A percentile compares a stretch with the other conserved stretches of the same genome.
These are phyloP conservation scores for Xylaria sp. DNA, from an alignment of 2,329 filamentous ascomycete genomes.

Conservation along the genomic window DNA sequence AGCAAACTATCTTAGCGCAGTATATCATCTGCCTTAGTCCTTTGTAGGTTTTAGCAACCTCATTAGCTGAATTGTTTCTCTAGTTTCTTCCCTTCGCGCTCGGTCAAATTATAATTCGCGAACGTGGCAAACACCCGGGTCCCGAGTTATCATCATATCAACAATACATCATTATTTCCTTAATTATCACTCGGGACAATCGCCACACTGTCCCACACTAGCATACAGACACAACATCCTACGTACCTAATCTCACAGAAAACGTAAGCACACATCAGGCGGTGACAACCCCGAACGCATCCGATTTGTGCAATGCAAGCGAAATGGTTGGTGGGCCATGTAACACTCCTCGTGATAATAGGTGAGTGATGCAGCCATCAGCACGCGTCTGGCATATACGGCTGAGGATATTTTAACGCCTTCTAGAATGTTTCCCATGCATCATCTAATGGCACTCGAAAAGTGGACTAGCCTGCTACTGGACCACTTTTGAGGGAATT, in stretches of 20 bases:
- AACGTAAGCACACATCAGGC: slow-evolving; percentile 23
- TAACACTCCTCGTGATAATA: slow-evolving; percentile 27
- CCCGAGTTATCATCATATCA: neutral
- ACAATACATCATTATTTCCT: neutral
- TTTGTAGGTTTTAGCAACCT: slow-evolving; percentile 1
- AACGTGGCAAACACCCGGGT: slow-evolving; percentile 18
- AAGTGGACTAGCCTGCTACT: slow-evolving; percentile 14
- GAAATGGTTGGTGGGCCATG: slow-evolving; percentile 17
- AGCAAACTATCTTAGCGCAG: slow-evolving; percentile 18
- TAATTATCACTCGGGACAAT: neutral
- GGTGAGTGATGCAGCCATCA: slow-evolving; percentile 17
- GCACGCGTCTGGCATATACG: slow-evolving; percentile 10
- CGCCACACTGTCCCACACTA: neutral
- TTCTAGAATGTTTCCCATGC: slow-evolving; percentile 34
- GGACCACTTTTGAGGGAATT: slow-evolving; percentile 32
- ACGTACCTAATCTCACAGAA: slow-evolving; percentile 7
- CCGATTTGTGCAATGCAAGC: slow-evolving; percentile 30
- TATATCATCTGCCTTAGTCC: slow-evolving; percentile 15
- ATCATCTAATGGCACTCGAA: slow-evolving; percentile 1
- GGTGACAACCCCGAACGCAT: slow-evolving; percentile 15
- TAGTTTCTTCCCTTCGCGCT: slow-evolving; percentile 13
- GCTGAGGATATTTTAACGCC: slow-evolving; percentile 15
- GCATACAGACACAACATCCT: neutral
- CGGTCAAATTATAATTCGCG: slow-evolving; percentile 32
- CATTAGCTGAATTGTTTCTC: neutral